A percentile compares a stretch with the other conserved stretches of the same genome.
Conservation (phyloP, 1,139 yeast genomes). For the Geotrichum histeridarum region DNA sequence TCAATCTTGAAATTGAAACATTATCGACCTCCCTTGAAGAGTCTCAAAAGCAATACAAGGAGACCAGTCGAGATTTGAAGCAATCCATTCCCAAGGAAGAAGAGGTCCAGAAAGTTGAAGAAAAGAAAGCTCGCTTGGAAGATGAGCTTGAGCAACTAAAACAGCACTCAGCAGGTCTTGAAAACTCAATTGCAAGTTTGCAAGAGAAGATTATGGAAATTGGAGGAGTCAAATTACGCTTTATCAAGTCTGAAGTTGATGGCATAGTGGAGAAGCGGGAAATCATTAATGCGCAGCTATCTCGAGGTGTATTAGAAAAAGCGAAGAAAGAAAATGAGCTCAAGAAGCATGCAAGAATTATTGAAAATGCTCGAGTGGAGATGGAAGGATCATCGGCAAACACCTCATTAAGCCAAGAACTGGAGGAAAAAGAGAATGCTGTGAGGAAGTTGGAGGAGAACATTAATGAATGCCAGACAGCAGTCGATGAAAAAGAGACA, state of each 20-base stretch:
- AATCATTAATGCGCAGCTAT: slow-evolving; percentile 52
- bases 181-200: slow-evolving; percentile 51
- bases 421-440: slow-evolving; percentile 22
- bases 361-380: slow-evolving; percentile 42
- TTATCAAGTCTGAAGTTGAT: slow-evolving; percentile 79
- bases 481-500: slow-evolving; percentile 35
- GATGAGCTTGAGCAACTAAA: slow-evolving; percentile 45
- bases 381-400: slow-evolving; percentile 35
- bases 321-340: slow-evolving; percentile 66
- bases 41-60: slow-evolving; percentile 35
- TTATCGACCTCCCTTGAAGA: slow-evolving; percentile 47
- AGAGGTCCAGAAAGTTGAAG: slow-evolving; percentile 40
- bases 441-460: slow-evolving; percentile 33
- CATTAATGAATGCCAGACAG: slow-evolving; percentile 34
- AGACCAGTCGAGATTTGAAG: slow-evolving; percentile 24
- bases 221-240: slow-evolving; percentile 81
- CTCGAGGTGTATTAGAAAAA: slow-evolving; percentile 53
- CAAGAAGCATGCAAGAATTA: slow-evolving; percentile 48
- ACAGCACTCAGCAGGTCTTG: slow-evolving; percentile 54
- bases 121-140: slow-evolving; percentile 38
- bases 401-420: slow-evolving; percentile 32
- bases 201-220: slow-evolving; percentile 81
- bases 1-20: slow-evolving; percentile 62
- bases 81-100: slow-evolving; percentile 25
- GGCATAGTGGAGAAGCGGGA: slow-evolving; percentile 66